Evolutionary conservation across 2,329 filamentous ascomycete genomes (phyloP).

Genomic region (Xylariaceae sp.): DNA sequence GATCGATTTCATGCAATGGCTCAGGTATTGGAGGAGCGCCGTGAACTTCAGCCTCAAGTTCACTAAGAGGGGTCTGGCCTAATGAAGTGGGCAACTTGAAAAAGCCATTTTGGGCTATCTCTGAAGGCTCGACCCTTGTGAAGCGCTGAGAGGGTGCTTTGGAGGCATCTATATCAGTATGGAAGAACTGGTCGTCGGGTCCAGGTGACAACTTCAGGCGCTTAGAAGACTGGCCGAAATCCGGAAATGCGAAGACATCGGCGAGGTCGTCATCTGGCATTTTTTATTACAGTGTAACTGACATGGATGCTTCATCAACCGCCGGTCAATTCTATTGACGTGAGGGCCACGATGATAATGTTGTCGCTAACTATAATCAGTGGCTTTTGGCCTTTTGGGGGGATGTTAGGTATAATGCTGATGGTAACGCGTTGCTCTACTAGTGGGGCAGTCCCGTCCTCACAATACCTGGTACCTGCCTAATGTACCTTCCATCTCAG

Average conservation of each 20-base stretch:
- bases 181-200: constrained; percentile 38
- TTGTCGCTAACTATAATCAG: no score
- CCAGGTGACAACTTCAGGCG: constrained; percentile 35
- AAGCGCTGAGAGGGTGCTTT: constrained; percentile 3
- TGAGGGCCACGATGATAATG: no score
- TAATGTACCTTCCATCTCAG: no score
- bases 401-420: no score
- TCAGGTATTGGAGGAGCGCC: constrained; percentile 4
- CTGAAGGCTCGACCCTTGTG: constrained; percentile 7
- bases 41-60: constrained; percentile 6
- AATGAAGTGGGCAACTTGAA: constrained; percentile 38
- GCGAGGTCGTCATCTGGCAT: constrained; percentile 42
- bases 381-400: no score
- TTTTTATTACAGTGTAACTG: constrained; percentile 1
- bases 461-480: no score
- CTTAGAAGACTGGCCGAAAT: constrained; percentile 54
- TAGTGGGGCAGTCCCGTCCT: no score
- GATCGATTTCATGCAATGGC: constrained; percentile 19
- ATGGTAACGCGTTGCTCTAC: no score
- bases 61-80: constrained; percentile 6
- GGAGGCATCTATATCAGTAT: constrained; percentile 31
- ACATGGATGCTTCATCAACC: no score
- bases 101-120: constrained; percentile 29
- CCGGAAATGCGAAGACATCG: constrained; percentile 59
- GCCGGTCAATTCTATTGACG: no score